Conservation (phyloP, 352 stramenopile species). For the Phytophthora ramorum region DNA sequence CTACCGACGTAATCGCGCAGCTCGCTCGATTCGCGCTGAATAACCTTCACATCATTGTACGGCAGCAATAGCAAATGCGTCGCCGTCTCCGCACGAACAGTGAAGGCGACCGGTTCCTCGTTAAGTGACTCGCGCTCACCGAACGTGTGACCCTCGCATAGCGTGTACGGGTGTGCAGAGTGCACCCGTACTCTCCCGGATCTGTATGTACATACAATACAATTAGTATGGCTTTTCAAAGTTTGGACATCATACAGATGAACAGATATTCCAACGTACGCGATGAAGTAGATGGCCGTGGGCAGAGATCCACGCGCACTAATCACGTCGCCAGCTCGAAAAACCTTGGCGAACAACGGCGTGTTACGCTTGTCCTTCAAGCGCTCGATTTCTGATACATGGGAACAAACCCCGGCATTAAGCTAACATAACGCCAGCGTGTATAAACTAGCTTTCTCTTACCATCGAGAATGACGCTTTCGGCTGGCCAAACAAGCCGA, state of each 20-base stretch:
- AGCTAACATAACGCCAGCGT: neutral
- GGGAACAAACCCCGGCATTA: conserved; percentile 10
- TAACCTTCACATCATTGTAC: conserved; percentile 61
- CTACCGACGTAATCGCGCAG: conserved; percentile 38
- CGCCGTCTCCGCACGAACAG: conserved; percentile 49
- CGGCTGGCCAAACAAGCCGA: conserved; percentile 61
- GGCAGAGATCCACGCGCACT: conserved; percentile 69
- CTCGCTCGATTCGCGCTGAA: conserved; percentile 48
- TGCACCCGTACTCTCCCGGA: conserved; percentile 68
- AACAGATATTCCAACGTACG: conserved; percentile 40
- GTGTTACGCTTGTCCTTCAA: conserved; percentile 73
- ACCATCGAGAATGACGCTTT: conserved; percentile 75
- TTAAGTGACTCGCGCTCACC: conserved; percentile 72
- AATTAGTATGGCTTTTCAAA: conserved; percentile 4
- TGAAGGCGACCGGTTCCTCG: conserved; percentile 80
- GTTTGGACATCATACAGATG: neutral
- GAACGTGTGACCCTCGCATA: conserved; percentile 63
- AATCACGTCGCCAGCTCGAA: conserved; percentile 65
- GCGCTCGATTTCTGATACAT: conserved; percentile 32
- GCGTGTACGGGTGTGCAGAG: conserved; percentile 67
- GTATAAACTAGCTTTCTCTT: conserved; percentile 4
- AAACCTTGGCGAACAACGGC: conserved; percentile 78
- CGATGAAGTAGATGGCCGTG: conserved; percentile 83
- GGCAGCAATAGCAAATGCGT: conserved; percentile 76
- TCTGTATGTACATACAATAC: conserved; percentile 28